Conservation (phyloP, 176 grass and related monocot species). For the Tuctoria greenei region DNA sequence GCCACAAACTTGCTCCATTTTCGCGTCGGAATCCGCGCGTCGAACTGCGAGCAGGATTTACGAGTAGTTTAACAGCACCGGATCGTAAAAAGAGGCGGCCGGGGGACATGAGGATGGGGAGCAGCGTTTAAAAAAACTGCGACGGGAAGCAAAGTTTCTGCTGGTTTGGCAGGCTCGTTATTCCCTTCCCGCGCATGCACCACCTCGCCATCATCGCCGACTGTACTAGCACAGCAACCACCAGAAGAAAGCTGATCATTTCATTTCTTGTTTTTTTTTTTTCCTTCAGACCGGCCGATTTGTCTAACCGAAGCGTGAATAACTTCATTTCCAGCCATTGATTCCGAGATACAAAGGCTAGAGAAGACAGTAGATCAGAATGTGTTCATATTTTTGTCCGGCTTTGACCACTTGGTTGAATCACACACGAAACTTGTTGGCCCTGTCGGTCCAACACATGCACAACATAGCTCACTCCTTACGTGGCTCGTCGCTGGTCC, state of each 20-base stretch:
- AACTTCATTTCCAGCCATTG: not conserved
- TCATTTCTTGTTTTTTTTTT: not conserved
- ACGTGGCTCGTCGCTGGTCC: slow-evolving; percentile 1
- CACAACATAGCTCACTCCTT: not conserved
- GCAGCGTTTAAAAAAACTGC: slow-evolving; percentile 37
- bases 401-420: slow-evolving; percentile 12
- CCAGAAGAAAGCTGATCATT: slow-evolving; percentile 13
- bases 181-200: slow-evolving; percentile 27
- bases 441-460: slow-evolving; percentile 1
- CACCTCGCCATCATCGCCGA: slow-evolving; percentile 44
- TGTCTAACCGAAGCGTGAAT: not conserved
- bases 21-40: slow-evolving; percentile 32
- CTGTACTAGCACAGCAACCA: slow-evolving; percentile 32
- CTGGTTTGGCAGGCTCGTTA: slow-evolving; percentile 19
- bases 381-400: not conserved
- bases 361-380: not conserved
- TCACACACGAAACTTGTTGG: not conserved
- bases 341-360: not conserved
- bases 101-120: slow-evolving; percentile 28
- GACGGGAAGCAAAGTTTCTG: slow-evolving; percentile 7
- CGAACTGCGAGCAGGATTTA: not conserved
- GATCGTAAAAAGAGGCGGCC: slow-evolving; percentile 31
- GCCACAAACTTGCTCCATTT: slow-evolving; percentile 43
- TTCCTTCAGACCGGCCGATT: too few species aligned
- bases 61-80: slow-evolving; percentile 23